These are phyloP conservation scores for Pseudonitzschia pungens DNA, from an alignment of 108 stramenopile genomes.

Conservation along the genomic window DNA sequence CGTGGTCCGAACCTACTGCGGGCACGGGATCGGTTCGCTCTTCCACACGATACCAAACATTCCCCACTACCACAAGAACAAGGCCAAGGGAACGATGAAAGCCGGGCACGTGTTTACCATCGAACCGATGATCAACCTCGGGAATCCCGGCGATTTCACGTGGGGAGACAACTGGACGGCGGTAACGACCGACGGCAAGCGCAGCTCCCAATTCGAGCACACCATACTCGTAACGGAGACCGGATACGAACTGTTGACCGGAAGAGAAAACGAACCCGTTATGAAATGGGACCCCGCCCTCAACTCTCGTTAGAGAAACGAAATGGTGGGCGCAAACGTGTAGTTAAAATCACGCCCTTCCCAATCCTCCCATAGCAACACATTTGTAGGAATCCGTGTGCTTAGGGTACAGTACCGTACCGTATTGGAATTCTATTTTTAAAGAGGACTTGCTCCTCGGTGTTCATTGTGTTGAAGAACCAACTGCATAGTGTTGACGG, in stretches of 20 bases:
- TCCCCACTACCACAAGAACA: slow-evolving; percentile 95
- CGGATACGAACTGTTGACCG: slow-evolving; percentile 95
- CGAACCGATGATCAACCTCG: slow-evolving; percentile 99
- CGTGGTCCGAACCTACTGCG: slow-evolving; percentile 90
- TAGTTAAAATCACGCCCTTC: too few species aligned
- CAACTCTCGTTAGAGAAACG: slow-evolving; percentile 18
- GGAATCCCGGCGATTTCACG: slow-evolving; percentile 66
- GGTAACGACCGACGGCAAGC: slow-evolving; percentile 80
- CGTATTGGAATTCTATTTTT: too few species aligned
- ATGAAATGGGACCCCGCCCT: slow-evolving; percentile 83
- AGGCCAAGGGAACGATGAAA: slow-evolving; percentile 89
- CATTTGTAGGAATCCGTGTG: too few species aligned
- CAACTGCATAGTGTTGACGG: too few species aligned
- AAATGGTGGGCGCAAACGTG: background rate
- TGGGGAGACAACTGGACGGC: slow-evolving; percentile 99
- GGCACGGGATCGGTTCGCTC: slow-evolving; percentile 94
- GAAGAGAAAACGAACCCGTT: slow-evolving; percentile 84
- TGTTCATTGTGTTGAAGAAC: too few species aligned
- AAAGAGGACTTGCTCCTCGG: too few species aligned
- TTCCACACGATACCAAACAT: slow-evolving; percentile 94
- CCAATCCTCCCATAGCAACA: too few species aligned
- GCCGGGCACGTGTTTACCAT: slow-evolving; percentile 99
- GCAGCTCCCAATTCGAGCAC: slow-evolving; percentile 93
- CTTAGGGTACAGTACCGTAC: too few species aligned
- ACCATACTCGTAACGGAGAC: slow-evolving; percentile 95